Conservation (phyloP, 495 filamentous ascomycete species). For the Penicillium argentinense region DNA sequence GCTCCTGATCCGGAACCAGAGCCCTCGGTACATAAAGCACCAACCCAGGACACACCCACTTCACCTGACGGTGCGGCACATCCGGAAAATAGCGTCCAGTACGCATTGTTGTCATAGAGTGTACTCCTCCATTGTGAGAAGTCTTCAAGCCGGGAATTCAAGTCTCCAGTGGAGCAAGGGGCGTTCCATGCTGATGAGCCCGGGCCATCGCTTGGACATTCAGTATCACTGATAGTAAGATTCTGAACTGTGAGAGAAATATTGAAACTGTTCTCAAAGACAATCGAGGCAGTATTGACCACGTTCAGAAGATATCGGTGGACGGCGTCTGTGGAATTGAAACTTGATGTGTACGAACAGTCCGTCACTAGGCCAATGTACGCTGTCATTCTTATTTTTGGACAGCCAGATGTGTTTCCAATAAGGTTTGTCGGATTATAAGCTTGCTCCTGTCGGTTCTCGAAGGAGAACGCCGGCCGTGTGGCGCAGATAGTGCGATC, state of each 20-base stretch:
- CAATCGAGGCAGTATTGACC: slow-evolving; percentile 76
- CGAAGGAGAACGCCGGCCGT: too few species aligned
- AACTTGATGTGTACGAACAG: slow-evolving; percentile 72
- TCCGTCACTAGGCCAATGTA: slow-evolving; percentile 89
- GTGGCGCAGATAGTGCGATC: too few species aligned
- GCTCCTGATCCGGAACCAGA: slow-evolving; percentile 61
- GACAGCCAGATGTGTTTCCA: slow-evolving; percentile 74
- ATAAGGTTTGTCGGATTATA: slow-evolving; percentile 56
- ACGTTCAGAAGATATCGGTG: slow-evolving; percentile 68
- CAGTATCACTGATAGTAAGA: slow-evolving; percentile 64
- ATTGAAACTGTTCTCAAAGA: slow-evolving; percentile 86
- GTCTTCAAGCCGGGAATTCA: slow-evolving; percentile 71
- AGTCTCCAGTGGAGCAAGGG: slow-evolving; percentile 56
- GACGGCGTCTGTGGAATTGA: slow-evolving; percentile 57
- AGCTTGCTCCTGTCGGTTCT: background rate
- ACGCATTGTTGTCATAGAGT: slow-evolving; percentile 69
- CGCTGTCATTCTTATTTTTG: slow-evolving; percentile 73
- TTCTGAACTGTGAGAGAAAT: slow-evolving; percentile 82
- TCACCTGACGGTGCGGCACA: slow-evolving; percentile 69
- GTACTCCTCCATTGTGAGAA: slow-evolving; percentile 79
- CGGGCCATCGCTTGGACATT: slow-evolving; percentile 64
- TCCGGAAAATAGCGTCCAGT: slow-evolving; percentile 84
- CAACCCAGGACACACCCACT: slow-evolving; percentile 86
- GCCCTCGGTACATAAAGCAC: slow-evolving; percentile 69
- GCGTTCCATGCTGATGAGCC: slow-evolving; percentile 72